Base-by-base conservation (phyloP, 768 basidiomycete species). In the Kwoniella sp. region DNA sequence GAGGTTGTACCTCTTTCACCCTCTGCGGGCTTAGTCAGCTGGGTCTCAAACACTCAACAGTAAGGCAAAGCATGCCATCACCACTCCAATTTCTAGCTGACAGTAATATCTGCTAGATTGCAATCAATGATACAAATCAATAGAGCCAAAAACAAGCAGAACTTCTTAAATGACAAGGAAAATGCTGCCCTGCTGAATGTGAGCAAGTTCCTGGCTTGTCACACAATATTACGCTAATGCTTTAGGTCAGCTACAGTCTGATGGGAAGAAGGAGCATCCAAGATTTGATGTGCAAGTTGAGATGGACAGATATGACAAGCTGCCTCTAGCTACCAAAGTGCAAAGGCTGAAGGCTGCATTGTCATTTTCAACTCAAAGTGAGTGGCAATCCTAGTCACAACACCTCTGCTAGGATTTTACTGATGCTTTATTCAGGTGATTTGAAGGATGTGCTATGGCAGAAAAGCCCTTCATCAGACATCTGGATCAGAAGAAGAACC, bases 1-100 rank as follows among this genome's bases (percentile, higher is more conserved):
- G 67, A 70, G 56, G 79, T 78, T 17, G 70, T 77, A 20, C 79
- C 79, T 2, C 65, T 81, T 1, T 72, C 73, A 11, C 76, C 74
- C 7, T 69, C 72, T 31, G 74, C 76, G 0, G 79, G 78, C 1
- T 58, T 81, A 20, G 31, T 76, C 8, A 70, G 67, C 61, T 81
- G 79, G 79, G 75, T 81, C 0, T 50, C 69, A 4, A 78, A 81
- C 54, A 81, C 79, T 1, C 74, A 76, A 52, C 78, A 77, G 68
- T 74, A 37, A 61, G 77, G 67, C 34, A 15, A 26, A 17, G 2
- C 25, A 15, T 50, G 29, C 20, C 11, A 5, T 13, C 13, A 37
- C 7, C 54, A 25, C 17, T n/a, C 9, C 38, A 41, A 12, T 31
- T 25, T 58, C 34, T 8, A 1, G 1, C 66, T 34, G 11, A 28